Base-by-base conservation (phyloP, 106 monocot genomes). In the Dendrobium catenatum region DNA sequence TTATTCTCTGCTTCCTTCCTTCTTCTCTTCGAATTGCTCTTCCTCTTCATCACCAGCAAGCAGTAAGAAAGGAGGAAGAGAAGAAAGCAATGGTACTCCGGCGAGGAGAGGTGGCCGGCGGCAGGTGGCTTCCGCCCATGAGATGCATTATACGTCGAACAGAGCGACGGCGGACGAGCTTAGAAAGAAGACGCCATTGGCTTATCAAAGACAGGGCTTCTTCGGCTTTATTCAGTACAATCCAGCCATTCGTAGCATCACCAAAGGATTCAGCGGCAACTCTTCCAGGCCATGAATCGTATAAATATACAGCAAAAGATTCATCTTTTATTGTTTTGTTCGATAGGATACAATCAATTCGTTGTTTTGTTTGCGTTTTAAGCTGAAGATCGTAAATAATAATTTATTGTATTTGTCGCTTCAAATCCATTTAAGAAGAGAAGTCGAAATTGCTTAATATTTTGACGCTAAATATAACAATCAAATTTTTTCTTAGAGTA, bases 101-200 rank as follows among this genome's bases (percentile, higher is more conserved):
- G 73, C 18, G 55, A 81, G 75, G 42, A 81, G 80, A 43, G 31
- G 66, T 3, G 42, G 44, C 40, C 18, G 42, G 42, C 18, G 42
- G 42, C 29, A 59, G 15, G 77, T 18, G 31, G 51, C 54, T 9
- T 80, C 84, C 2, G 42, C 79, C 5, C 79, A 79, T 42, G 79
- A 79, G 44, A 68, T 43, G 4, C 79, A 79, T 66, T 86, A 82
- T 73, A 81, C 47, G 41, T 56, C 77, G 81, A 83, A 81, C 55
- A 77, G 77, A 27, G 78, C 76, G 20, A 54, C 55, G n/a, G 15
- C 80, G 33, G 84, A 81, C 72, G 86, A 51, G 70, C 9, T 81
- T 84, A 84, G 82, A 88, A 90, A 78, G 81, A 86, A 88, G 88
- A 84, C 84, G 20, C 56, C 85, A 29, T 29, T 89, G 68, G 85